Percentiles rank a stretch among this genome's conserved stretches.
phyloP scores from a whole-genome alignment of 805 yeast species.

The Nakazawaea populi region DNA sequence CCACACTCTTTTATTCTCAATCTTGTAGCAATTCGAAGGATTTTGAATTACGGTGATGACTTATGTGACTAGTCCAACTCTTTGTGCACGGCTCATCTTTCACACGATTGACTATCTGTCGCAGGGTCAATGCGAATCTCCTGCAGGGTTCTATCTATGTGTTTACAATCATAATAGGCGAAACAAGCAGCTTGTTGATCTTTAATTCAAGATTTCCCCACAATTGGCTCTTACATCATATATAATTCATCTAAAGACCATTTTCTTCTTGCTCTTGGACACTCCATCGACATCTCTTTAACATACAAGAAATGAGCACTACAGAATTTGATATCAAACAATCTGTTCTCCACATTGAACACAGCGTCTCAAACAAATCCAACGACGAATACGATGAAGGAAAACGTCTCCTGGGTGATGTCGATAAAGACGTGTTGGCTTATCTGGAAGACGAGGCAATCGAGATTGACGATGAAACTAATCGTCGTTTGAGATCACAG shows the following conservation, averaged over 20 bases:
- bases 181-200: too few relatives aligned
- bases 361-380: neutral
- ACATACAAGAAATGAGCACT: neutral
- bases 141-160: neutral
- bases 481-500: slow-evolving; percentile 28
- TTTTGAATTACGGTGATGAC: too few relatives aligned
- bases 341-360: neutral
- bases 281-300: neutral
- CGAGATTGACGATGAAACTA: slow-evolving; percentile 16
- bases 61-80: too few relatives aligned
- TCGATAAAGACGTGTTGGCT: neutral
- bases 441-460: slow-evolving; percentile 9
- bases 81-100: neutral
- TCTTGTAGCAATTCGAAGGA: neutral
- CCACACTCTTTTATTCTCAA: neutral
- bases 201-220: too few relatives aligned
- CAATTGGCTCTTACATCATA: too few relatives aligned
- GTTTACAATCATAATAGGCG: too few relatives aligned
- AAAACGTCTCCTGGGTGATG: neutral
- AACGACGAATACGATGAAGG: neutral
- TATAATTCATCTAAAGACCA: too few relatives aligned
- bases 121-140: neutral
- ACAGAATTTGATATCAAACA: neutral
- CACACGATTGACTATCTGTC: neutral
- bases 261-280: too few relatives aligned